These are phyloP conservation scores for Apiospora saccharicola DNA, from an alignment of 2,329 filamentous ascomycete genomes.

Conservation along the genomic window DNA sequence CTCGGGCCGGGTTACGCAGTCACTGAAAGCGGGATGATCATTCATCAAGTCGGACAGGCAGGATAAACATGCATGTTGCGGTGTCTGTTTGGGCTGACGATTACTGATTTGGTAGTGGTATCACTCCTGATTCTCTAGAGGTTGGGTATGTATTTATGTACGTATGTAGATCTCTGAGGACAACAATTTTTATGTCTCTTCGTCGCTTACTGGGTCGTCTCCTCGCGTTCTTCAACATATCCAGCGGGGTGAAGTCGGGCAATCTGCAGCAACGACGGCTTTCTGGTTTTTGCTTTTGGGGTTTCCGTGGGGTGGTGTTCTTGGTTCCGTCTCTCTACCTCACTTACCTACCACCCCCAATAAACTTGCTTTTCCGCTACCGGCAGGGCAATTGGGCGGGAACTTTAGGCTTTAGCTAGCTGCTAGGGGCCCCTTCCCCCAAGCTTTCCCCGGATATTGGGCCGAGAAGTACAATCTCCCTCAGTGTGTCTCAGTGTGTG, in stretches of 20 bases:
- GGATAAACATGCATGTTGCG: background rate
- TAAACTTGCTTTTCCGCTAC: background rate
- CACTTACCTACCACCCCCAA: background rate
- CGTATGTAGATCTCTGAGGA: background rate
- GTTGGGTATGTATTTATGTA: background rate
- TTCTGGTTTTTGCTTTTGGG: background rate
- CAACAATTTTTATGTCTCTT: background rate
- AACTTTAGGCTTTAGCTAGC: background rate
- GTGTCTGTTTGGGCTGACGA: background rate
- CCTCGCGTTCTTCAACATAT: background rate
- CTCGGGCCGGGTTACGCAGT: background rate
- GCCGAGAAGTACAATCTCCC: background rate
- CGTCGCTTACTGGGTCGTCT: background rate
- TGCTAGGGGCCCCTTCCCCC: too few species aligned
- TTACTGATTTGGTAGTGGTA: background rate
- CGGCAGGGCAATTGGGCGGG: background rate
- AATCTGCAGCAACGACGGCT: background rate
- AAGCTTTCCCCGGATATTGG: background rate
- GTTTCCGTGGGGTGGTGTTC: background rate
- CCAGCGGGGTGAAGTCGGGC: background rate
- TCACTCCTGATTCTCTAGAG: background rate
- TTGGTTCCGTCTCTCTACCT: background rate
- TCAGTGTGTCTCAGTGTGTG: background rate
- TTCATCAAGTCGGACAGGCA: background rate
- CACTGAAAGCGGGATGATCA: background rate